phyloP scores from a whole-genome alignment of 176 grass and related monocot genomes.

The Triticum monococcum region DNA sequence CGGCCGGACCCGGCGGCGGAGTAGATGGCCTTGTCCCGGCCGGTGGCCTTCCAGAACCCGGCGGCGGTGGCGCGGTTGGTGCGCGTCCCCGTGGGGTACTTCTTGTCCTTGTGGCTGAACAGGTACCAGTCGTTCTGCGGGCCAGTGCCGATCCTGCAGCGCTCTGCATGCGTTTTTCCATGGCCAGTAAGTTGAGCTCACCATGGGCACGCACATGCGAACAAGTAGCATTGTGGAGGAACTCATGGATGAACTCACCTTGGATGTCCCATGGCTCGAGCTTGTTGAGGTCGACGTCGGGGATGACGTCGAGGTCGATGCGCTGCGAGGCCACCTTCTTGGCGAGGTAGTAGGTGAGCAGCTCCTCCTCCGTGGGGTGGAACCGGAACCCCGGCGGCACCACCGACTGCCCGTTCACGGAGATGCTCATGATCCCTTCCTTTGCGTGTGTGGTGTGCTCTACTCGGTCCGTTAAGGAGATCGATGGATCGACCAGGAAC shows the following conservation, averaged over 20 bases:
- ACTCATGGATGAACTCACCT: constrained; percentile 30
- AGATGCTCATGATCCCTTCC: constrained; percentile 61
- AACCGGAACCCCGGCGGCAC: constrained; percentile 95
- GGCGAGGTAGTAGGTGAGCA: constrained; percentile 82
- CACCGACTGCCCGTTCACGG: constrained; percentile 77
- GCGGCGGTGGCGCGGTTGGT: constrained; percentile 82
- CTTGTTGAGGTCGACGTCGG: constrained; percentile 88
- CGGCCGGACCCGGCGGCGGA: constrained; percentile 27
- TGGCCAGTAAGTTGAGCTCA: neutral
- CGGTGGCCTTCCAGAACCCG: constrained; percentile 93
- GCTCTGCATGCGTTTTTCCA: constrained; percentile 41
- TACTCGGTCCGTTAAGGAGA: neutral
- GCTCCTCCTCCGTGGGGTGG: constrained; percentile 94
- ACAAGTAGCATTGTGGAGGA: neutral
- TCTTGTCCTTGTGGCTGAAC: constrained; percentile 98
- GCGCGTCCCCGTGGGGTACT: constrained; percentile 86
- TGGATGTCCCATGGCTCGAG: constrained; percentile 97
- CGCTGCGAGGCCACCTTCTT: constrained; percentile 77
- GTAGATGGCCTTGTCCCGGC: constrained; percentile 85
- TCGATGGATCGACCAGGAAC: neutral
- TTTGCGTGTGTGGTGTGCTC: too few relatives aligned
- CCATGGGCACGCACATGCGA: neutral
- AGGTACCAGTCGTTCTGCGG: constrained; percentile 94
- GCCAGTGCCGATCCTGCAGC: constrained; percentile 61
- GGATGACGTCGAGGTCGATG: constrained; percentile 93